Evolutionary conservation across 257 asterid species (phyloP).

Genomic region (Solanum chiquidenum): DNA sequence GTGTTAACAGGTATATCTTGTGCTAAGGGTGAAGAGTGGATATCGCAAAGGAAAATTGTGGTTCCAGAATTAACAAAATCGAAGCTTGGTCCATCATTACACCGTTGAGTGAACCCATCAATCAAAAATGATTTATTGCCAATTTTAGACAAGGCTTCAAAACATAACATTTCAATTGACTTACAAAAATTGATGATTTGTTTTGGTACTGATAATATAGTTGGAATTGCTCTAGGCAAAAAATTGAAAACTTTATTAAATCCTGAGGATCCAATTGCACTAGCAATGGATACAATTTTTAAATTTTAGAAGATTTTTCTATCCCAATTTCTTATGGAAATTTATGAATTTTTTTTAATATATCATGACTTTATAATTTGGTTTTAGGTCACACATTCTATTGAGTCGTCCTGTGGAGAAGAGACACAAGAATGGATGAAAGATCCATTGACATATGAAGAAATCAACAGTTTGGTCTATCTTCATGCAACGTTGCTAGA

Average conservation of each 20-base stretch:
- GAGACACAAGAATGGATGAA: not conserved
- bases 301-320: not conserved
- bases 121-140: not conserved
- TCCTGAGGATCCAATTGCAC: not conserved
- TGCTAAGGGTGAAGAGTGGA: constrained; percentile 1
- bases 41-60: not conserved
- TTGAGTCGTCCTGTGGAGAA: too few species aligned
- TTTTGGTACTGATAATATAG: not conserved
- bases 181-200: not conserved
- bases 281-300: not conserved
- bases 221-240: constrained; percentile 1
- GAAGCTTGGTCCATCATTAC: not conserved
- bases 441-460: not conserved
- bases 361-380: not conserved
- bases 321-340: not conserved
- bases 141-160: not conserved
- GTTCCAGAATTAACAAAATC: not conserved
- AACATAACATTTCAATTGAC: not conserved
- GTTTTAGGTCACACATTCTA: not conserved
- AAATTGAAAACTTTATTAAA: not conserved
- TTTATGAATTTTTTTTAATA: not conserved
- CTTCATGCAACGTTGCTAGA: too few species aligned
- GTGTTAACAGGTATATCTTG: not conserved
- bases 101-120: not conserved
- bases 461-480: too few species aligned